These are phyloP conservation scores for Sanghuangporus baumii DNA, from an alignment of 1,284 basidiomycete species.

Conservation along the genomic window DNA sequence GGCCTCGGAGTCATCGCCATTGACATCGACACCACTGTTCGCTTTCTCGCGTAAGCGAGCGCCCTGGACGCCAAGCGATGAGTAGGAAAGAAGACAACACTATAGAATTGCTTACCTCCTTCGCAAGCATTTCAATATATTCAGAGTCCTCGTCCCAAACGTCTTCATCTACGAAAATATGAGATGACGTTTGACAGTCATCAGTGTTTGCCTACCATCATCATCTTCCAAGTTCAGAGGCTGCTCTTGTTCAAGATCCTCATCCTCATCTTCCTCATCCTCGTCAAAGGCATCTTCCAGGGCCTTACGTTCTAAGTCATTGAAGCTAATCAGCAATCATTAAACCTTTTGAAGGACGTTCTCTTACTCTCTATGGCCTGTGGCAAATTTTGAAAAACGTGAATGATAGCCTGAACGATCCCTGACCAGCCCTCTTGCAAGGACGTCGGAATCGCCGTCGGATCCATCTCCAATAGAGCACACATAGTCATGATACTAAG, in stretches of 20 bases:
- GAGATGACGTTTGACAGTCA: constrained; percentile 9
- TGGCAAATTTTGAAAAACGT: constrained; percentile 71
- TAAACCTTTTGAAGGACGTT: no score
- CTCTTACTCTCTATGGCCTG: constrained; percentile 60
- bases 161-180: constrained; percentile 18
- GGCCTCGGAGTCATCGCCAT: constrained; percentile 44
- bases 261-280: constrained; percentile 56
- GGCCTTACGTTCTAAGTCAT: constrained; percentile 52
- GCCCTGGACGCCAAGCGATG: constrained; percentile 38
- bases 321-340: background rate
- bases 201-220: constrained; percentile 42
- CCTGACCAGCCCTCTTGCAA: constrained; percentile 67
- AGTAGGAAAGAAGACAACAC: constrained; percentile 5
- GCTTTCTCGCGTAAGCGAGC: constrained; percentile 62
- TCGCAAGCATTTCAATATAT: constrained; percentile 75
- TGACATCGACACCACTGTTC: constrained; percentile 36
- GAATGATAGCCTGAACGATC: constrained; percentile 64
- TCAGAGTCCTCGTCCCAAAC: constrained; percentile 83
- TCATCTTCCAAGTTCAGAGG: constrained; percentile 66
- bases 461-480: constrained; percentile 65
- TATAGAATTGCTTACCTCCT: constrained; percentile 47
- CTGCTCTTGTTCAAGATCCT: constrained; percentile 43
- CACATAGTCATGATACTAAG: constrained; percentile 73
- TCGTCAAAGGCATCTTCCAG: constrained; percentile 54
- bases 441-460: constrained; percentile 47